Percentiles rank a stretch among this genome's conserved stretches.
Evolutionary conservation across 2,329 filamentous ascomycete species (phyloP).

Genomic region (Exophiala bonariae): DNA sequence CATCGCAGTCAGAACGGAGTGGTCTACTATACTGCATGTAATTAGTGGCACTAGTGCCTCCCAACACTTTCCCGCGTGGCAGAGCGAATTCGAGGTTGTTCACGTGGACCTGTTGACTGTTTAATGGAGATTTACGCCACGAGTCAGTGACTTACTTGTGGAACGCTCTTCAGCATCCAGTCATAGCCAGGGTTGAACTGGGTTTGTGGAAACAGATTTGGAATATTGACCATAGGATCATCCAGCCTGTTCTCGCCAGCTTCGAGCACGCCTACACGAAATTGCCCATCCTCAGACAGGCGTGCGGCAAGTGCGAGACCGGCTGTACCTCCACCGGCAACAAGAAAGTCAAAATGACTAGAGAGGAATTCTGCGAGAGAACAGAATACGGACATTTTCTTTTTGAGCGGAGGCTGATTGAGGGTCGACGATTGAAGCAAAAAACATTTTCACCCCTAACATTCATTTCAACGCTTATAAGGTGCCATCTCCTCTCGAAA

Average conservation of each 20-base stretch:
- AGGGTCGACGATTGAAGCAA: too few relatives aligned
- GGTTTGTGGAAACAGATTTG: constrained; percentile 24
- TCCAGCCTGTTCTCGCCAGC: constrained; percentile 37
- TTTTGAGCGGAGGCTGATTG: too few relatives aligned
- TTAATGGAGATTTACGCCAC: too few relatives aligned
- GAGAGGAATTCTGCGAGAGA: constrained; percentile 30
- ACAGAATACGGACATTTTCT: constrained; percentile 27
- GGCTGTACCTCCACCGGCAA: constrained; percentile 57
- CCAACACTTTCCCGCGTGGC: constrained; percentile 33
- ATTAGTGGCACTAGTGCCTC: constrained; percentile 34
- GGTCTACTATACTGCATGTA: constrained; percentile 24
- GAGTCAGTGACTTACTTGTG: constrained; percentile 26
- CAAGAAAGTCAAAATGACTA: constrained; percentile 31
- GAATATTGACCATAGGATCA: constrained; percentile 29
- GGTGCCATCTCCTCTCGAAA: too few relatives aligned
- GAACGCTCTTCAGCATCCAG: constrained; percentile 33
- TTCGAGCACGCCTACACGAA: constrained; percentile 45
- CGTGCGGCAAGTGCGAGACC: constrained; percentile 52
- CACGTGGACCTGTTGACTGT: neutral
- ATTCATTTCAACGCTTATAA: too few relatives aligned
- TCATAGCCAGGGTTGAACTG: constrained; percentile 34
- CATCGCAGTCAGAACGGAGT: constrained; percentile 27
- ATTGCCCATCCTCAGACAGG: constrained; percentile 43
- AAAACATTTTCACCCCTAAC: too few relatives aligned
- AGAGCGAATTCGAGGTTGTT: constrained; percentile 24